phyloP scores from a whole-genome alignment of 495 filamentous ascomycete genomes.

The Emericellopsis terricola region DNA sequence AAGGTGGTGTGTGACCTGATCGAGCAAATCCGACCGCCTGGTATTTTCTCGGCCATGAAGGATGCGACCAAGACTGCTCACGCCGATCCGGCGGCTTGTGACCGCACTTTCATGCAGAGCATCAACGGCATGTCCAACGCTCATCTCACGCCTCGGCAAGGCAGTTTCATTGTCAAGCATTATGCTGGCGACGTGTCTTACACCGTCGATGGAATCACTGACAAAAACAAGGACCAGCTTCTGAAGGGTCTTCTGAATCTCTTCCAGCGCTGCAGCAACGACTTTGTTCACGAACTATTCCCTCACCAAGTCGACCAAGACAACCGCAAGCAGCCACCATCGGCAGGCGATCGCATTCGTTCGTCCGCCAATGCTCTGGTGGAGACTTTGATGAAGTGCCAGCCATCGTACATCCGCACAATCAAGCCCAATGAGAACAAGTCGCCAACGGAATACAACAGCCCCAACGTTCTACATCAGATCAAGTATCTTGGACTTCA shows the following conservation, averaged over 20 bases:
- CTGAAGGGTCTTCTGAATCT: conserved; percentile 87
- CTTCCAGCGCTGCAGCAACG: conserved; percentile 65
- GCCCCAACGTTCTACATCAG: conserved; percentile 85
- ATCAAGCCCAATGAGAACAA: conserved; percentile 99
- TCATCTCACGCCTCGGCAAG: conserved; percentile 83
- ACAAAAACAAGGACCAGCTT: conserved; percentile 98
- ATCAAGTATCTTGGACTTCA: conserved; percentile 98
- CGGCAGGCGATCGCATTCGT: conserved; percentile 94
- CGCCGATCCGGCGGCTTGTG: conserved; percentile 83
- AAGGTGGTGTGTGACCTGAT: conserved; percentile 97
- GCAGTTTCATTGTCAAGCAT: conserved; percentile 96
- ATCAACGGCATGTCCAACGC: conserved; percentile 80
- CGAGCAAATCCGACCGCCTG: conserved; percentile 78
- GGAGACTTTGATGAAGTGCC: conserved; percentile 87
- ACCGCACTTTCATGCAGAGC: conserved; percentile 86
- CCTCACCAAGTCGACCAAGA: conserved; percentile 89
- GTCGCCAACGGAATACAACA: conserved; percentile 79
- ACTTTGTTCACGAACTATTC: conserved; percentile 75
- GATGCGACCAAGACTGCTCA: conserved; percentile 96
- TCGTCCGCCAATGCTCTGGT: conserved; percentile 91
- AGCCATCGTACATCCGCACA: conserved; percentile 93
- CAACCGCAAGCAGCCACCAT: conserved; percentile 84
- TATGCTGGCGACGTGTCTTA: conserved; percentile 98
- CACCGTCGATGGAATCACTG: conserved; percentile 90
- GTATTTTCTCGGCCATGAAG: conserved; percentile 90